Base-by-base conservation (phyloP, 2,329 filamentous ascomycete genomes). In the Curvularia lunata region DNA sequence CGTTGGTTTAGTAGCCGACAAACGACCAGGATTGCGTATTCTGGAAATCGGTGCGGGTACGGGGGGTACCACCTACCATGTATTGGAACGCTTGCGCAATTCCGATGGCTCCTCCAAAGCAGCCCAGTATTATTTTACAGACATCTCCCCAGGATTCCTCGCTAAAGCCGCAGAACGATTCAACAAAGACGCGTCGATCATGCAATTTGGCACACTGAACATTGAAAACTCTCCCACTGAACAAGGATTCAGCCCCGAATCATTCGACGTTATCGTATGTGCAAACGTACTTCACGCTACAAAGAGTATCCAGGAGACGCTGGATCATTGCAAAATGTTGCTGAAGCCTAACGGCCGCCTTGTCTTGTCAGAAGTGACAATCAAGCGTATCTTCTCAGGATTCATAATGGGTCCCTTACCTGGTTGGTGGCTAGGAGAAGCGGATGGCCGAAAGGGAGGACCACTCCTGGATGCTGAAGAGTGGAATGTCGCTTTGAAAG, bases 21-120 rank as follows among this genome's bases (percentile, higher is more conserved):
- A 56, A 25, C 54, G 46, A 34, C 54, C 54, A 5, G 54, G 54
- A 19, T 5, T 52, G 21, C 48, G 48, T 16, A 52, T 56, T 7
- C n/a, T 56, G n/a, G 54, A 56, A 37, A 56, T 56, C n/a, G 54
- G 54, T 12, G 54, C 42, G 9, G 54, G 54, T 28, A 56, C 54
- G 16, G 54, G 54, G 8, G 54, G 54, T 48, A 52, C 54, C 1
- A 56, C 54, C 16, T 52, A 48, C 27, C 48, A 52, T 48, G 54
- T 52, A 13, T 48, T 56, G 42, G 48, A 56, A 9, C 48, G 54
- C 21, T 25, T 56, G 27, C 54, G 54, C 48, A 52, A 56, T 40
- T 19, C 54, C 5, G 54, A 52, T 28, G 54, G 54, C 1, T 52
- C 6, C 25, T 56, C 54, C 25, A 52, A 52, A 19, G 48, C 48